Percentiles rank a stretch among this genome's conserved stretches.
Conservation (phyloP, 31 red algal genomes). For the Odonthalia washingtoniensis region DNA sequence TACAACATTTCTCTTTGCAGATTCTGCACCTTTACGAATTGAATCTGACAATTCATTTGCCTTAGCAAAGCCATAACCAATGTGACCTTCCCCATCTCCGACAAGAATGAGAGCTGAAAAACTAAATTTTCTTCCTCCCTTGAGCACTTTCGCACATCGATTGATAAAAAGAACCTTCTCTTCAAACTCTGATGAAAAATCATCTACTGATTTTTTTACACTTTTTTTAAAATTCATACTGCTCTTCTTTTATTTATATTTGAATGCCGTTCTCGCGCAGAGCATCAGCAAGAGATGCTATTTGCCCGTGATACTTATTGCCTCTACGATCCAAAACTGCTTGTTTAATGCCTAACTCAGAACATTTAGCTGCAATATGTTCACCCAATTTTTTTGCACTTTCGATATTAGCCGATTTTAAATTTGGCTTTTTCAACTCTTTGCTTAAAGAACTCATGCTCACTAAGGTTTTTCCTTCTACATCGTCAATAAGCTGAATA, state of each 20-base stretch:
- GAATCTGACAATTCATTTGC: background rate
- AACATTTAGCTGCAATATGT: background rate
- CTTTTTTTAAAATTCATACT: background rate
- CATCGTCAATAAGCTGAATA: conserved; percentile 25
- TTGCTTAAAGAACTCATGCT: no score
- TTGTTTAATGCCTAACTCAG: background rate
- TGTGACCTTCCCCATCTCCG: conserved; percentile 10
- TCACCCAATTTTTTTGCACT: background rate
- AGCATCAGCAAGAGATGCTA: conserved; percentile 21
- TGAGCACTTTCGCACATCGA: background rate
- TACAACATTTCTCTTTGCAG: conserved; percentile 24
- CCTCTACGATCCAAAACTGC: conserved; percentile 18
- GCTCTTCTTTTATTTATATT: conserved; percentile 12
- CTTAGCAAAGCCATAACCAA: conserved; percentile 3
- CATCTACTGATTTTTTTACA: background rate
- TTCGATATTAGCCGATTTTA: conserved; percentile 1
- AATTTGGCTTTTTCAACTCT: background rate
- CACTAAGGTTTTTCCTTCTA: conserved; percentile 11
- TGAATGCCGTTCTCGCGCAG: background rate
- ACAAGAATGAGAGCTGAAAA: conserved; percentile 14
- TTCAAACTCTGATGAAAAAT: conserved; percentile 21
- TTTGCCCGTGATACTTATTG: conserved; percentile 19
- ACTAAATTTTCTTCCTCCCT: conserved; percentile 10
- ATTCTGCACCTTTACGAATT: background rate
- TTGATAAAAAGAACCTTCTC: conserved; percentile 10